Evolutionary conservation across 345 rosid species (phyloP).

Genomic region (Hypericum androsaemum): DNA sequence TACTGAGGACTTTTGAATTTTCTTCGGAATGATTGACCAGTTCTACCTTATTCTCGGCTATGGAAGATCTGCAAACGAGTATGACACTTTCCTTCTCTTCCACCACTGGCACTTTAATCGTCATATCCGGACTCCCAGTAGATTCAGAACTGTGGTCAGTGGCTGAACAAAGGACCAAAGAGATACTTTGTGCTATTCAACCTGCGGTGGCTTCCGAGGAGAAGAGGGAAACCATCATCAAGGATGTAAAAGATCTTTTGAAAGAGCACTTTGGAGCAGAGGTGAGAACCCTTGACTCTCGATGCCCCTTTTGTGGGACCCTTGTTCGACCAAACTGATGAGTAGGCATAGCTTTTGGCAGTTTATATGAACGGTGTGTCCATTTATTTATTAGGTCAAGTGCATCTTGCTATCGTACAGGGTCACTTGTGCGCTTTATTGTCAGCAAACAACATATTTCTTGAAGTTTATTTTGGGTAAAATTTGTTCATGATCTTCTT

Average conservation of each 20-base stretch:
- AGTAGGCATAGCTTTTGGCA: no score
- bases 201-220: slow-evolving; percentile 55
- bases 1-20: no score
- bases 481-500: no score
- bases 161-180: slow-evolving; percentile 67
- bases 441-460: no score
- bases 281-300: slow-evolving; percentile 44
- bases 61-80: slow-evolving; percentile 50
- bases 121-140: slow-evolving; percentile 30
- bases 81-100: slow-evolving; percentile 34
- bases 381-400: no score
- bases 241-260: slow-evolving; percentile 44
- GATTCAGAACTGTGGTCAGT: slow-evolving; percentile 52
- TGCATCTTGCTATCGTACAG: no score
- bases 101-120: slow-evolving; percentile 15
- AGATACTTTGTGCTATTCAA: slow-evolving; percentile 58
- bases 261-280: slow-evolving; percentile 45
- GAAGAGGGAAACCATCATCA: slow-evolving; percentile 50
- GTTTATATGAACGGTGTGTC: no score
- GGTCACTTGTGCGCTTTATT: no score
- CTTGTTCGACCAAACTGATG: no score
- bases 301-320: background rate
- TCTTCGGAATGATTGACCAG: no score
- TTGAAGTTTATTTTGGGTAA: no score
- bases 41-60: slow-evolving; percentile 11